These are phyloP conservation scores for Rhamnella rubrinervis DNA, from an alignment of 331 rosid genomes.

Conservation along the genomic window DNA sequence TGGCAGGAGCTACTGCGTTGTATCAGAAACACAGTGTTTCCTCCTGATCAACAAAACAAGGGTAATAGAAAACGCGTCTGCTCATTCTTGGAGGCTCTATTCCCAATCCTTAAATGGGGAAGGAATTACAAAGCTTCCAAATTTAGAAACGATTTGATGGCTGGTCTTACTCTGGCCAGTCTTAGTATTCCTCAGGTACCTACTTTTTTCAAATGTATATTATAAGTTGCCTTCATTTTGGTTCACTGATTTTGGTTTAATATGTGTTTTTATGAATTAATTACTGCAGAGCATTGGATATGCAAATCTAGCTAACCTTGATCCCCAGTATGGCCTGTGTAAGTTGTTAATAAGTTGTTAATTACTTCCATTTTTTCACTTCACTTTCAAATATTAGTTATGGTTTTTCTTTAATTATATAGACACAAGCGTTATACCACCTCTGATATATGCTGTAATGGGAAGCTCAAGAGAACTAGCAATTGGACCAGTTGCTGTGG, in stretches of 20 bases:
- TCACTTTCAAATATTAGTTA: too few relatives aligned
- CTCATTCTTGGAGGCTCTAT: conserved; percentile 39
- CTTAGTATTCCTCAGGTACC: conserved; percentile 90
- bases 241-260: neutral
- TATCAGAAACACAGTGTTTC: conserved; percentile 33
- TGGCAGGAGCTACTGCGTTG: conserved; percentile 36
- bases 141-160: conserved; percentile 67
- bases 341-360: conserved; percentile 34
- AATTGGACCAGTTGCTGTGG: conserved; percentile 57
- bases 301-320: conserved; percentile 54
- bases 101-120: conserved; percentile 75
- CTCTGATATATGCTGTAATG: conserved; percentile 45
- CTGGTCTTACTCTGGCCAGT: conserved; percentile 90
- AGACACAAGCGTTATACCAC: conserved; percentile 53
- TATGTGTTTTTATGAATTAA: neutral
- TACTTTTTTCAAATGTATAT: neutral
- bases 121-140: conserved; percentile 52
- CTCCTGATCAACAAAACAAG: conserved; percentile 23
- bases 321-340: conserved; percentile 60
- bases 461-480: conserved; percentile 57
- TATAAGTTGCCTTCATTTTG: neutral
- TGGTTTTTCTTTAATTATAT: neutral
- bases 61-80: conserved; percentile 12
- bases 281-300: conserved; percentile 52
- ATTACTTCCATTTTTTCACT: too few relatives aligned